Evolutionary conservation across 345 rosid species (phyloP).

Genomic region (Microcos paniculata): DNA sequence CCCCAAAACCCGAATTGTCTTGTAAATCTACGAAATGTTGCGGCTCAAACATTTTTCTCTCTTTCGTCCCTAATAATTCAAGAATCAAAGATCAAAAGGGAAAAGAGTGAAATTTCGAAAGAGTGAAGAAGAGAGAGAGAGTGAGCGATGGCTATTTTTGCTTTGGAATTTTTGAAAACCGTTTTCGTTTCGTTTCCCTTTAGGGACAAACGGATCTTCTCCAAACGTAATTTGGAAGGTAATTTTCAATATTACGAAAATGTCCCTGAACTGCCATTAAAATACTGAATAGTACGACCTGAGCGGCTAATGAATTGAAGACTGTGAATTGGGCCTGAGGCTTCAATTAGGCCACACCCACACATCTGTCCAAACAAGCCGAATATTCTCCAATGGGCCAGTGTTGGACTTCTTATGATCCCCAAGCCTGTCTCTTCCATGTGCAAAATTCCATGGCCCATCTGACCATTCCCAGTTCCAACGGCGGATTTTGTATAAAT

Average conservation of each 20-base stretch:
- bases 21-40: slow-evolving; percentile 59
- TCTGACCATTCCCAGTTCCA: no score
- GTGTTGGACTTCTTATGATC: no score
- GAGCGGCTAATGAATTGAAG: not conserved
- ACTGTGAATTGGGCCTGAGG: no score
- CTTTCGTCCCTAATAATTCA: not conserved
- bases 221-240: slow-evolving; percentile 9
- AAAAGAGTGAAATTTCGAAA: not conserved
- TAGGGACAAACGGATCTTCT: not conserved
- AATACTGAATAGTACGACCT: not conserved
- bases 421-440: no score
- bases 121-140: not conserved
- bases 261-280: not conserved
- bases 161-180: not conserved
- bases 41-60: slow-evolving; percentile 49
- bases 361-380: no score
- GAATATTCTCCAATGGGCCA: no score
- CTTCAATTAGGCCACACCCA: no score
- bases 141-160: not conserved
- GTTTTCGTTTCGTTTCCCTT: not conserved
- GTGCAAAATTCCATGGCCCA: no score
- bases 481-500: no score
- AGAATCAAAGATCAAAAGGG: not conserved
- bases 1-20: slow-evolving; percentile 58
- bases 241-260: not conserved